phyloP scores from a whole-genome alignment of 73 alveolate species.

The Strombidium stylifer region DNA sequence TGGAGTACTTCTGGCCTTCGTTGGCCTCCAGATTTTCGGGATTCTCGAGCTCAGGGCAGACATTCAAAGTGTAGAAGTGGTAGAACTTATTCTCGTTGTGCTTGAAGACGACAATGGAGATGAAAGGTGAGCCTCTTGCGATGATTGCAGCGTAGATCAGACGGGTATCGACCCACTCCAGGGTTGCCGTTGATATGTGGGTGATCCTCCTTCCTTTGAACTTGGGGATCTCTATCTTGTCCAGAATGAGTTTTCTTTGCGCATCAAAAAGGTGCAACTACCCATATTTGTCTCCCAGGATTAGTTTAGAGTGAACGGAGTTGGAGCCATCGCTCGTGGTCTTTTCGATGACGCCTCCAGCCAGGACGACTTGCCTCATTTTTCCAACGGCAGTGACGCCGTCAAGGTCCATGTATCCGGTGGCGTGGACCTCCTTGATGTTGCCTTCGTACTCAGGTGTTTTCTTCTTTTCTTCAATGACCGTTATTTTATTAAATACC shows the following conservation, averaged over 20 bases:
- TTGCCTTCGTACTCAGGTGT: slow-evolving; percentile 60
- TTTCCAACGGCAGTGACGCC: slow-evolving; percentile 25
- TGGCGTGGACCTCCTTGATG: slow-evolving; percentile 33
- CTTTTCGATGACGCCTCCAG: too few relatives aligned
- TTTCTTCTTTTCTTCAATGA: slow-evolving; percentile 45
- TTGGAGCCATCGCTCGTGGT: too few relatives aligned
- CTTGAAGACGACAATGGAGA: slow-evolving; percentile 33
- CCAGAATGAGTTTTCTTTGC: slow-evolving; percentile 43
- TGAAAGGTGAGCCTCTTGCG: slow-evolving; percentile 37
- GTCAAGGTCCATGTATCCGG: slow-evolving; percentile 42
- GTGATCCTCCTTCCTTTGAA: too few relatives aligned
- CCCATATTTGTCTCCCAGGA: slow-evolving; percentile 57
- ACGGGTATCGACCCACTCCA: slow-evolving; percentile 52
- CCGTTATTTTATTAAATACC: slow-evolving; percentile 34
- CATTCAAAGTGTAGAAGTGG: slow-evolving; percentile 33
- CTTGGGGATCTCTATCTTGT: slow-evolving; percentile 14
- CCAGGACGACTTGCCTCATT: neutral
- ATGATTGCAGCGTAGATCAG: slow-evolving; percentile 42
- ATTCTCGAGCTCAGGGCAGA: neutral
- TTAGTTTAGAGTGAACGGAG: slow-evolving; percentile 17
- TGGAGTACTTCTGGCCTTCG: slow-evolving; percentile 35
- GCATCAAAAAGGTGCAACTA: slow-evolving; percentile 42
- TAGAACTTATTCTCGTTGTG: slow-evolving; percentile 45
- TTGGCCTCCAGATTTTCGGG: slow-evolving; percentile 27
- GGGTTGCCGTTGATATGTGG: slow-evolving; percentile 26